Conservation (phyloP, 805 yeast species). For the Suhomyces sp. region DNA sequence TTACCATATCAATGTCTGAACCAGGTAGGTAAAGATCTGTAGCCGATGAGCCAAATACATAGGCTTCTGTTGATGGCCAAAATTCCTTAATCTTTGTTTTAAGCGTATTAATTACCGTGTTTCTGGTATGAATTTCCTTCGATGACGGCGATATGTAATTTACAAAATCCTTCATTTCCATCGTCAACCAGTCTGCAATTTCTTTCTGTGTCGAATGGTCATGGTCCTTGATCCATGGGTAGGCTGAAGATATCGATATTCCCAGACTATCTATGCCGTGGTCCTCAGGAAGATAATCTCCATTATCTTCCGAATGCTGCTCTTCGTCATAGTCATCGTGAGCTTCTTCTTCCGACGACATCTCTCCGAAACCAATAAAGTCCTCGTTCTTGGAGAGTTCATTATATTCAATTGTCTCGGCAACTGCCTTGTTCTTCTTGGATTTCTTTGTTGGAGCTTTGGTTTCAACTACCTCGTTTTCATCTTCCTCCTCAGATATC, state of each 20-base stretch:
- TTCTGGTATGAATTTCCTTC: slow-evolving; percentile 67
- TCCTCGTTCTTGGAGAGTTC: slow-evolving; percentile 48
- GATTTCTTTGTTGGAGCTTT: slow-evolving; percentile 11
- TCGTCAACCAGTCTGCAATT: slow-evolving; percentile 81
- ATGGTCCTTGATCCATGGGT: slow-evolving; percentile 77
- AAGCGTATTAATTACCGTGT: slow-evolving; percentile 59
- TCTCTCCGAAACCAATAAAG: slow-evolving; percentile 55
- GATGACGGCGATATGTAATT: slow-evolving; percentile 82
- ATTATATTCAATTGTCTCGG: slow-evolving; percentile 18
- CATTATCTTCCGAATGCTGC: slow-evolving; percentile 35
- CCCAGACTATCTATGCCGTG: slow-evolving; percentile 10
- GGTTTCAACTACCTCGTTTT: slow-evolving; percentile 6
- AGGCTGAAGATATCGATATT: slow-evolving; percentile 31
- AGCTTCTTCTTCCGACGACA: slow-evolving; percentile 41
- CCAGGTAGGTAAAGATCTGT: slow-evolving; percentile 93
- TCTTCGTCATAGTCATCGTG: slow-evolving; percentile 24
- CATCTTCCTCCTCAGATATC: slow-evolving; percentile 20
- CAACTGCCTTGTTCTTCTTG: slow-evolving; percentile 7
- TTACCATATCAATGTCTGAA: slow-evolving; percentile 93
- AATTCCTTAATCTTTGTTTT: slow-evolving; percentile 49
- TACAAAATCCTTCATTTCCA: slow-evolving; percentile 82
- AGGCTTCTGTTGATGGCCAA: slow-evolving; percentile 80
- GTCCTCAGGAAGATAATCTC: slow-evolving; percentile 8
- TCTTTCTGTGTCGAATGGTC: slow-evolving; percentile 77
- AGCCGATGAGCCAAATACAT: slow-evolving; percentile 92